phyloP scores from a whole-genome alignment of 768 basidiomycete species.

The Kwoniella sp. region DNA sequence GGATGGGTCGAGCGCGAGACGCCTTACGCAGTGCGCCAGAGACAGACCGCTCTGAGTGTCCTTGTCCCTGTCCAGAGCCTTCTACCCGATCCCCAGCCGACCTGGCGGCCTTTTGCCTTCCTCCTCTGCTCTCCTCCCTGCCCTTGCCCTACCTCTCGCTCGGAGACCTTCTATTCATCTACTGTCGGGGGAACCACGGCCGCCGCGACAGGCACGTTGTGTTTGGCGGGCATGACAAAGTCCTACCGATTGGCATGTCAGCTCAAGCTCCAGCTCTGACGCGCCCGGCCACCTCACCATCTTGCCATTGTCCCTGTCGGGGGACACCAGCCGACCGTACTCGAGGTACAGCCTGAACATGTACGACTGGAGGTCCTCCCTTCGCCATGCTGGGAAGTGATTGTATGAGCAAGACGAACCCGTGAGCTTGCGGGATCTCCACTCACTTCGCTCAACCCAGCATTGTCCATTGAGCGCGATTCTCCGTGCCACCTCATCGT shows the following conservation, averaged over 20 bases:
- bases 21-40: no score
- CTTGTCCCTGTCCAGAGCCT: no score
- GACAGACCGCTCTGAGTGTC: no score
- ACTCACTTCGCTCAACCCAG: slow-evolving; percentile 50
- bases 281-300: slow-evolving; percentile 49
- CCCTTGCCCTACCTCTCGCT: no score
- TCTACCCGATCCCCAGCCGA: no score
- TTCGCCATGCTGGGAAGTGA: slow-evolving; percentile 38
- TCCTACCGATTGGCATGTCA: no score
- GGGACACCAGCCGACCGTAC: slow-evolving; percentile 45
- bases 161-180: no score
- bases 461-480: slow-evolving; percentile 52
- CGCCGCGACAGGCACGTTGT: slow-evolving; percentile 8
- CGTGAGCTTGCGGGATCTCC: no score
- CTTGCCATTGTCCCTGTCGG: slow-evolving; percentile 50
- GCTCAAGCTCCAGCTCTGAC: not conserved
- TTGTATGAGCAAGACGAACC: not conserved
- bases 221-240: slow-evolving; percentile 1
- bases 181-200: slow-evolving; percentile 5
- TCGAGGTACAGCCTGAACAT: slow-evolving; percentile 51
- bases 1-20: no score
- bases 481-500: slow-evolving; percentile 50
- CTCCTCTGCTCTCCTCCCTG: no score
- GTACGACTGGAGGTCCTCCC: slow-evolving; percentile 48
- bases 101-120: no score